Evolutionary conservation across 768 basidiomycete species (phyloP).

Genomic region (Xerocomellus intermedius): DNA sequence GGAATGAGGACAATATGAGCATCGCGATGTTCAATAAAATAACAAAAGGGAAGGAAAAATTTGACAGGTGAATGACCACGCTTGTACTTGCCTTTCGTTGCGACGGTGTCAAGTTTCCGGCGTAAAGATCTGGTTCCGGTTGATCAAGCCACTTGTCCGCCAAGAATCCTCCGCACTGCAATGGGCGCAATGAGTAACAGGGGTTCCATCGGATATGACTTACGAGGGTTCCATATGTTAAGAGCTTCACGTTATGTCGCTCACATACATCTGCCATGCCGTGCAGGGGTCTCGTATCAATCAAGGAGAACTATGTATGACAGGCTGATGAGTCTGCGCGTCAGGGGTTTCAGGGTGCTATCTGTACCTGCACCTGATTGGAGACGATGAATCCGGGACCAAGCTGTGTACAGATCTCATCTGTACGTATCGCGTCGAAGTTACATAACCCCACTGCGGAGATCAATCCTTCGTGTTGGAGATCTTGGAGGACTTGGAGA

Average conservation of each 20-base stretch:
- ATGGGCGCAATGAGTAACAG: slow-evolving; percentile 4
- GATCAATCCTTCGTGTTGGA: slow-evolving; percentile 61
- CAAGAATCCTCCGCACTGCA: slow-evolving; percentile 81
- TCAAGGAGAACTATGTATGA: slow-evolving; percentile 70
- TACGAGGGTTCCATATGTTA: slow-evolving; percentile 83
- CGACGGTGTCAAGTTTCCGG: slow-evolving; percentile 69
- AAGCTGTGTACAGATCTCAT: slow-evolving; percentile 76
- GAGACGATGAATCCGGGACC: slow-evolving; percentile 72
- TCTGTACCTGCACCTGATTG: slow-evolving; percentile 76
- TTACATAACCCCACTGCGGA: slow-evolving; percentile 74
- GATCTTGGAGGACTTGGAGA: slow-evolving; percentile 51
- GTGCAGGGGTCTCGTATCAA: slow-evolving; percentile 74
- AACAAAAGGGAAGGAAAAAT: neutral
- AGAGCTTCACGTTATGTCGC: slow-evolving; percentile 67
- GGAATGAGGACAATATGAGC: neutral
- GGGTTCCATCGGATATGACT: slow-evolving; percentile 23
- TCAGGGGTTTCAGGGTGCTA: neutral
- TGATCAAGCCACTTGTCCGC: slow-evolving; percentile 70
- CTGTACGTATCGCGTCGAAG: slow-evolving; percentile 71
- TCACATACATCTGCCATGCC: slow-evolving; percentile 77
- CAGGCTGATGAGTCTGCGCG: slow-evolving; percentile 8
- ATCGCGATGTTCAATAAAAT: neutral
- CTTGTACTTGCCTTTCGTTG: slow-evolving; percentile 66
- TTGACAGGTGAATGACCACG: neutral
- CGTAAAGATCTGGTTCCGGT: slow-evolving; percentile 71